Percentiles rank a stretch among this genome's conserved stretches.
These are phyloP conservation scores for Colletotrichum brevisporum DNA, from an alignment of 2,329 filamentous ascomycete species.

Conservation along the genomic window DNA sequence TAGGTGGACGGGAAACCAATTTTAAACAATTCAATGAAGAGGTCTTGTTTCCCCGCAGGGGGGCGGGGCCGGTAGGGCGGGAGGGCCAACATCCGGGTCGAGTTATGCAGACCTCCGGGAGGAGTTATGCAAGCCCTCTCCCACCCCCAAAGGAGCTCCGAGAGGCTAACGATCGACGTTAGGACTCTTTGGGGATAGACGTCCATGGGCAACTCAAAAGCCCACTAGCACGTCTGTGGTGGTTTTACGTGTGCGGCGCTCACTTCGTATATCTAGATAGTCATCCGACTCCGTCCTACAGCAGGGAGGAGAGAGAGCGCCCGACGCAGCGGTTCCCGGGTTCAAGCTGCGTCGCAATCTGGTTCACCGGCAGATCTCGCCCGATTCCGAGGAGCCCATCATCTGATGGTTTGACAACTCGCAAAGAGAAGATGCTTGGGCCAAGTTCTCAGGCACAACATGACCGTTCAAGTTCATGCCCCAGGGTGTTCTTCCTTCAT, in stretches of 20 bases:
- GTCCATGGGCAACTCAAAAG: too few species aligned
- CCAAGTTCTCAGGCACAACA: neutral
- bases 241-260: neutral
- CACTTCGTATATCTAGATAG: neutral
- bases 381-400: slow-evolving; percentile 6
- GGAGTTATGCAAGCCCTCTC: slow-evolving; percentile 22
- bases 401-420: slow-evolving; percentile 19
- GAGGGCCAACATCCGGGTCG: slow-evolving; percentile 22
- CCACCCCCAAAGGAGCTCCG: neutral
- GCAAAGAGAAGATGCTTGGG: neutral
- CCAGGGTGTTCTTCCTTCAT: neutral
- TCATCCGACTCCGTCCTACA: neutral
- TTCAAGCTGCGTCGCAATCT: neutral
- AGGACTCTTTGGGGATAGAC: slow-evolving; percentile 11
- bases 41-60: slow-evolving; percentile 28
- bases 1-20: slow-evolving; percentile 5
- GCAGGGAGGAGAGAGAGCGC: too few species aligned
- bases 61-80: slow-evolving; percentile 3
- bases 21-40: neutral
- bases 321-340: neutral
- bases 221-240: neutral
- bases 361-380: neutral
- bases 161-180: neutral
- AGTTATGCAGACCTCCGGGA: slow-evolving; percentile 26
- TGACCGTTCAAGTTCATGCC: too few species aligned